Evolutionary conservation across 2,329 filamentous ascomycete genomes (phyloP), one percentile per base, ranked within the genome.

Genomic region (Huntiella abstrusa): DNA sequence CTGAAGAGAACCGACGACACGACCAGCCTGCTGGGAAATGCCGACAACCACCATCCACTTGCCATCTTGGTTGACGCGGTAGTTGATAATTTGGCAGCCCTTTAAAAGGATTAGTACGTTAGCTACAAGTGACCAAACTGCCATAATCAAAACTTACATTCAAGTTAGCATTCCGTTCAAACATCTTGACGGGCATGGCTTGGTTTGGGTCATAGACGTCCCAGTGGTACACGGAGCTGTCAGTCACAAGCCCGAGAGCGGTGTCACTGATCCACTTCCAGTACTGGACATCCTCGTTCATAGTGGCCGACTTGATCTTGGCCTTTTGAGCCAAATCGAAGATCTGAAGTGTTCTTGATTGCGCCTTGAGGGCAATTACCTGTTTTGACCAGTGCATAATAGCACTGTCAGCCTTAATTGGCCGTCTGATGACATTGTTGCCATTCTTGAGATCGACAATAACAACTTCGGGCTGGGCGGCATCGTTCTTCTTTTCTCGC

Each of bases 41-140:
- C 91, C 91, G 49, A 98, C 86, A 48, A 95, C 80, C 28, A 92
- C 87, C 79, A 93, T 93, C 91, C 91, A 98, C 65, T 94, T 94
- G 61, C 86, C 85, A 54, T 98, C 88, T 53, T 80, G 77, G 63
- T 88, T 95, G 55, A 92, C 83, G 55, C 88, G 85, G 67, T 98
- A 98, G 69, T 96, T 98, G 75, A 98, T 98, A 64, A 98, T 98
- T 75, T 98, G 91, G 65, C 85, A 92, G 54, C 81, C 82, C 84
- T 92, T 56, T 10, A n/a, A 22, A 40, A 16, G n/a, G 35, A 37
- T 37, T 13, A 37, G 3, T 13, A 13, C 6, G 5, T 13, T 13
- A 40, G 11, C 11, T 15, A 40, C n/a, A 16, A 12, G 22, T 22
- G 4, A 16, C 8, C 4, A n/a, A 41, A 36, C 17, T 12, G 34